Base-by-base conservation (phyloP, 768 basidiomycete species). In the Boletales sp. region DNA sequence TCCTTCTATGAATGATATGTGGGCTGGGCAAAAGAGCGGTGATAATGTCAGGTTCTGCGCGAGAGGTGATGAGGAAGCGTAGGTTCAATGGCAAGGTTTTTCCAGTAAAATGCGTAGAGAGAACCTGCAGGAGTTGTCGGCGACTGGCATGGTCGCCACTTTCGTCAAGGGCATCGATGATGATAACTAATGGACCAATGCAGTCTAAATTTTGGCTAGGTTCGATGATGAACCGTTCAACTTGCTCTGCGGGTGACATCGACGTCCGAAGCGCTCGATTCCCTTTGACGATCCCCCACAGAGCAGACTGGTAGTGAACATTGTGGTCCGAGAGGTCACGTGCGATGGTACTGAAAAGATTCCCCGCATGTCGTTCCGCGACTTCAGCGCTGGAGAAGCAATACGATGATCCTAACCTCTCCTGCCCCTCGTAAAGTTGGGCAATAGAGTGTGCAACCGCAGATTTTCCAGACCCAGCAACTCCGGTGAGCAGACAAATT, bases 91-190 rank as follows among this genome's bases (percentile, higher is more conserved):
- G 66, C 8, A 67, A 40, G 6, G 44, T 41, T 2, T 55, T 34
- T 5, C 49, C 53, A 7, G 50, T 11, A 12, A 62, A 28, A 18
- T 56, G 53, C 15, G 50, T 41, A 13, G 35, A 44, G 36, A 70
- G 18, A 28, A 55, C 43, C 8, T 30, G 28, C 9, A 73, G 57
- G 34, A 72, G 54, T 2, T 45, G 41, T 14, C 51, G 46, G 18
- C 63, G 62, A 48, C 28, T 31, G 8, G 45, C 13, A 7, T n/a
- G 44, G 25, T 63, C 56, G 9, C 58, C 59, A 37, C 65, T 63
- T 44, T 63, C 59, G 31, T 70, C 65, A n/a, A 72, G 54, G 12
- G 58, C 70, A 40, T 74, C 71, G 14, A 73, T 61, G 17, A 74
- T 57, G 9, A 72, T 47, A 10, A 72, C 37, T 2, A 73, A 41